Evolutionary conservation across 192 early-diverging fungal genomes (phyloP).

Genomic region (Martensiomyces pterosporus): DNA sequence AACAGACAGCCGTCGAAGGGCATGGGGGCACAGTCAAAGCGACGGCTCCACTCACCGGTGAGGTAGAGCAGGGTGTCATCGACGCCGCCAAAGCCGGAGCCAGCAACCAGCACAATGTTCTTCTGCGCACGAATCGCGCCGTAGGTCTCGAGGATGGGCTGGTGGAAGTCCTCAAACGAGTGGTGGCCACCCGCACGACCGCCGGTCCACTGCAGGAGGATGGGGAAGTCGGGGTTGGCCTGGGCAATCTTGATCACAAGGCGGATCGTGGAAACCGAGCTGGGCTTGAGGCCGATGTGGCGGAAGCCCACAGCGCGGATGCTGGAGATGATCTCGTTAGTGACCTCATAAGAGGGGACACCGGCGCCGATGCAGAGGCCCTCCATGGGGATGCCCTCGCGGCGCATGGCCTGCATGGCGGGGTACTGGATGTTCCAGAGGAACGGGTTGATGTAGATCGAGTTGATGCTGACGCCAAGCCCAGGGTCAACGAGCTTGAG

Average conservation of each 20-base stretch:
- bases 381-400: constrained; percentile 89
- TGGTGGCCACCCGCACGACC: constrained; percentile 91
- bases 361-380: constrained; percentile 89
- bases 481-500: constrained; percentile 74
- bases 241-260: constrained; percentile 84
- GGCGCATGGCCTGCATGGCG: constrained; percentile 74
- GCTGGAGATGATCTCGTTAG: constrained; percentile 78
- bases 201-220: constrained; percentile 91
- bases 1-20: constrained; percentile 91
- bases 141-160: constrained; percentile 77
- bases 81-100: constrained; percentile 80
- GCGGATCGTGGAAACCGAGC: constrained; percentile 79
- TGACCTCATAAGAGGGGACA: constrained; percentile 82
- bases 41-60: constrained; percentile 85
- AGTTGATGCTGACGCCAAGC: constrained; percentile 83
- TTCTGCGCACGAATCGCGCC: constrained; percentile 75
- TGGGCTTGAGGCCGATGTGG: constrained; percentile 90
- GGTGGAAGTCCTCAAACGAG: constrained; percentile 88
- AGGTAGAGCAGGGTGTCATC: constrained; percentile 88
- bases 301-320: constrained; percentile 76
- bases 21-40: constrained; percentile 86
- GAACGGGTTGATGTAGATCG: constrained; percentile 83
- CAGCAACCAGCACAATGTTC: constrained; percentile 87
- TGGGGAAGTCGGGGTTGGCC: constrained; percentile 79
- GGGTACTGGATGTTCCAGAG: constrained; percentile 89